Percentiles rank a stretch among this genome's conserved stretches.
Conservation (phyloP, 805 yeast genomes). For the Yarrowia sp. region DNA sequence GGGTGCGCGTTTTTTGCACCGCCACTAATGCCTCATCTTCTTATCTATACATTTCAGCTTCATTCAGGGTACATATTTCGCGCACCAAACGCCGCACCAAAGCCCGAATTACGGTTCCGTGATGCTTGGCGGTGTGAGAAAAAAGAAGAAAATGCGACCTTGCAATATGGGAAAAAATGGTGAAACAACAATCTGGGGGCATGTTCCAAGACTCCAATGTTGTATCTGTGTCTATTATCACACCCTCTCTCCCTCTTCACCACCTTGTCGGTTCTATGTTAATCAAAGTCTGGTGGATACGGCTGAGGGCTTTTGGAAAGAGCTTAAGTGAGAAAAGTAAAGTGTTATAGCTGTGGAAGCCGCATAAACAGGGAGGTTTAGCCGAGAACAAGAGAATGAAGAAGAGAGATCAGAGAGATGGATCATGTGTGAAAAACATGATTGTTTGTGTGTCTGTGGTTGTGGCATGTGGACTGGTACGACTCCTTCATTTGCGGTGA, state of each 20-base stretch:
- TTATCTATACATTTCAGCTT: background rate
- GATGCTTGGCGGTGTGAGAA: background rate
- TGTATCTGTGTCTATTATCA: too few species aligned
- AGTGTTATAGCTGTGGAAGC: background rate
- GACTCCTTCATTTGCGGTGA: too few species aligned
- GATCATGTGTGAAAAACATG: too few species aligned
- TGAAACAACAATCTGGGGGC: too few species aligned
- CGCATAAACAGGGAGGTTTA: constrained; percentile 9
- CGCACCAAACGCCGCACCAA: constrained; percentile 27
- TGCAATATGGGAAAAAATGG: too few species aligned
- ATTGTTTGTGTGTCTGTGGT: too few species aligned
- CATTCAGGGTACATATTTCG: background rate
- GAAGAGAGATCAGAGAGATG: too few species aligned
- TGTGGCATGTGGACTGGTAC: too few species aligned
- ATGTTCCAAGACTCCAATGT: too few species aligned
- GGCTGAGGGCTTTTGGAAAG: constrained; percentile 29
- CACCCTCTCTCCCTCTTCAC: too few species aligned
- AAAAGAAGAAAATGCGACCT: too few species aligned
- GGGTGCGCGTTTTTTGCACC: too few species aligned
- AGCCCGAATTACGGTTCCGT: constrained; percentile 7
- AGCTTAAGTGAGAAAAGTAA: background rate
- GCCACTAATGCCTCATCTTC: background rate
- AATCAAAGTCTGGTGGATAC: constrained; percentile 11
- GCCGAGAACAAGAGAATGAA: background rate
- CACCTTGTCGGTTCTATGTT: constrained; percentile 1